These are phyloP conservation scores for Umbilicus rupestris DNA, from an alignment of 164 flowering plant genomes.

Conservation along the genomic window DNA sequence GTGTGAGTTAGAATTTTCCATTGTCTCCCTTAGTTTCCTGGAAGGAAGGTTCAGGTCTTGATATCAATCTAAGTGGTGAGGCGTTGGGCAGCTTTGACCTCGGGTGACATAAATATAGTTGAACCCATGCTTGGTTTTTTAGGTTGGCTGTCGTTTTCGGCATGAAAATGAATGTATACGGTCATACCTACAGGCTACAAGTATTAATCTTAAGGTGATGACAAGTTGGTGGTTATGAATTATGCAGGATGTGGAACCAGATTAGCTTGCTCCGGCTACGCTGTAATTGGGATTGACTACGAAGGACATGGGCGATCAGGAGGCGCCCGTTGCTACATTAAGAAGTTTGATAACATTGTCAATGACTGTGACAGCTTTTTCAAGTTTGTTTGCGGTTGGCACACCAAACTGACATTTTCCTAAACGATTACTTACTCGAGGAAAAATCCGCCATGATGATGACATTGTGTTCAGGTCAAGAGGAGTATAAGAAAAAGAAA, in stretches of 20 bases:
- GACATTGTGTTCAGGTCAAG: slow-evolving; percentile 28
- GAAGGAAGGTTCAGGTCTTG: too few species aligned
- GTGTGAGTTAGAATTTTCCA: background rate
- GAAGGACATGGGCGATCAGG: slow-evolving; percentile 93
- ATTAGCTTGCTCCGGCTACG: slow-evolving; percentile 63
- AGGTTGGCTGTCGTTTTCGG: background rate
- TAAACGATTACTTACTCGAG: background rate
- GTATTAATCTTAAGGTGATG: background rate
- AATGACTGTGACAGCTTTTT: slow-evolving; percentile 64
- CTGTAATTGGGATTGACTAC: slow-evolving; percentile 80
- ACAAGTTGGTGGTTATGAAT: background rate
- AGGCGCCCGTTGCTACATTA: slow-evolving; percentile 88
- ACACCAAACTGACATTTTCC: background rate
- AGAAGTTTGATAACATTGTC: slow-evolving; percentile 69
- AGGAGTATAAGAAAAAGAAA: slow-evolving; percentile 46
- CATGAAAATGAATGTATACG: background rate
- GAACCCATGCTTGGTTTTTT: background rate
- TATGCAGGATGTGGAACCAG: slow-evolving; percentile 52
- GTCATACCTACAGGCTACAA: too few species aligned
- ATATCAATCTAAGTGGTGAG: background rate
- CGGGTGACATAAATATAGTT: background rate
- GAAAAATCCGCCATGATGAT: background rate
- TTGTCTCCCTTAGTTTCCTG: too few species aligned
- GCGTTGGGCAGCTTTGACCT: background rate
- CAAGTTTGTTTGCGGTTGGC: slow-evolving; percentile 74